phyloP scores from a whole-genome alignment of 805 yeast genomes.

The Teunomyces aglyptinius region DNA sequence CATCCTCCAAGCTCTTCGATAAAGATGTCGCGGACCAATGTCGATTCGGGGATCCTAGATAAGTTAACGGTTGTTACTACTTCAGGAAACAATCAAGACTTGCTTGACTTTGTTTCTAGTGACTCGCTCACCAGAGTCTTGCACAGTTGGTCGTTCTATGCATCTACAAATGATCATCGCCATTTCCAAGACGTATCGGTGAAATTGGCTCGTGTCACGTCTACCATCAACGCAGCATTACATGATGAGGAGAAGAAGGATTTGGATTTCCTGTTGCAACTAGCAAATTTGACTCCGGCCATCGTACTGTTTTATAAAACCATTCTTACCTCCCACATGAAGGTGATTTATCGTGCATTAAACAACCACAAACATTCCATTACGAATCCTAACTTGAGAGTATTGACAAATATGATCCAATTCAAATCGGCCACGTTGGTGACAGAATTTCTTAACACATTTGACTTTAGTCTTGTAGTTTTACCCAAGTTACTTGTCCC shows the following conservation, averaged over 20 bases:
- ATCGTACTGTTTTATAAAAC: constrained; percentile 44
- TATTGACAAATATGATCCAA: constrained; percentile 52
- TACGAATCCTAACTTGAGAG: constrained; percentile 59
- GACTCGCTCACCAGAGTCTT: constrained; percentile 31
- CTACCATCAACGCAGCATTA: constrained; percentile 14
- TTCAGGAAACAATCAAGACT: constrained; percentile 10
- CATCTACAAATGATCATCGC: constrained; percentile 51
- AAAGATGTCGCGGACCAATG: constrained; percentile 9
- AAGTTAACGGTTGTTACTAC: constrained; percentile 10
- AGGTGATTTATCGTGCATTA: constrained; percentile 66
- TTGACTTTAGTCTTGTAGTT: constrained; percentile 64
- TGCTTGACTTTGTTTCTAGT: constrained; percentile 27
- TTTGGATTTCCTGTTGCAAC: constrained; percentile 10
- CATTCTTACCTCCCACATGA: constrained; percentile 55
- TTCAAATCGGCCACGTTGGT: constrained; percentile 47
- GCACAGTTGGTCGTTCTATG: constrained; percentile 41
- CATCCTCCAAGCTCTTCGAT: neutral
- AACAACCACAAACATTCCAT: constrained; percentile 54
- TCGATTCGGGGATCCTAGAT: constrained; percentile 12
- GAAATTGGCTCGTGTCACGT: constrained; percentile 33
- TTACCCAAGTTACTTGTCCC: constrained; percentile 56
- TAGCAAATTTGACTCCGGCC: constrained; percentile 15
- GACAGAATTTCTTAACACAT: constrained; percentile 58
- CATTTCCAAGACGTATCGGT: constrained; percentile 46
- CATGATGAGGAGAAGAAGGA: constrained; percentile 15